These are phyloP conservation scores for Piloderma croceum DNA, from an alignment of 768 basidiomycete species.

Conservation along the genomic window DNA sequence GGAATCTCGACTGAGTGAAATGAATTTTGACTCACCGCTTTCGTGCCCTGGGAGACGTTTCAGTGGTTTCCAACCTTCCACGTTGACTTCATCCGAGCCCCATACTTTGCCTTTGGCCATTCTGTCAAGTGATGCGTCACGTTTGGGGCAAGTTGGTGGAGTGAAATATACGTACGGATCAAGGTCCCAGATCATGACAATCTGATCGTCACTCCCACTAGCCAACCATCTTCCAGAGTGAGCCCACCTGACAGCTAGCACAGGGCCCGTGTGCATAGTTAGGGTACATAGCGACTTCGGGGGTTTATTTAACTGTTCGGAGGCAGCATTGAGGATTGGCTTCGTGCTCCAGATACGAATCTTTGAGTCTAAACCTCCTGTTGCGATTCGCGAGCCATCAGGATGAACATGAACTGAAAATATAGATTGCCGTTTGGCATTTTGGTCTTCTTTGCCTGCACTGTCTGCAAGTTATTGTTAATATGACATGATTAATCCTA, in stretches of 20 bases:
- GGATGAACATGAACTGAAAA: slow-evolving; percentile 94
- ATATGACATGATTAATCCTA: background rate
- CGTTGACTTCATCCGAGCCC: slow-evolving; percentile 92
- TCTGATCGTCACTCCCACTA: slow-evolving; percentile 92
- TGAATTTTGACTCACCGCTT: slow-evolving; percentile 56
- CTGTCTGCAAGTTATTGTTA: background rate
- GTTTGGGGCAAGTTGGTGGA: no score
- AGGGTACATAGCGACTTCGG: slow-evolving; percentile 89
- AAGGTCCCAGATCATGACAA: slow-evolving; percentile 95
- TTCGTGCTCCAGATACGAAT: slow-evolving; percentile 97
- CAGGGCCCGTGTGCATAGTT: slow-evolving; percentile 90
- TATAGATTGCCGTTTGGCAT: slow-evolving; percentile 68
- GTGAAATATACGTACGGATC: slow-evolving; percentile 79
- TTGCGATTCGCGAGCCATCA: slow-evolving; percentile 94
- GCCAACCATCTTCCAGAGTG: slow-evolving; percentile 92
- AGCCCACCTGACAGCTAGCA: slow-evolving; percentile 89
- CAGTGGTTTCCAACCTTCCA: slow-evolving; percentile 95
- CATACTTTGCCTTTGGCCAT: slow-evolving; percentile 81
- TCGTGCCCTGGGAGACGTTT: slow-evolving; percentile 91
- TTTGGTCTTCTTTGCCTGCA: slow-evolving; percentile 52
- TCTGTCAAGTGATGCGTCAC: no score
- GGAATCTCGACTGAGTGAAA: background rate
- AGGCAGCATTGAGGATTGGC: slow-evolving; percentile 76
- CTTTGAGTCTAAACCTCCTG: slow-evolving; percentile 92
- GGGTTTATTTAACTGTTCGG: slow-evolving; percentile 62